Evolutionary conservation across 495 filamentous ascomycete genomes (phyloP), one percentile per base, ranked within the genome.

Genomic region (Aspergillus baeticus): DNA sequence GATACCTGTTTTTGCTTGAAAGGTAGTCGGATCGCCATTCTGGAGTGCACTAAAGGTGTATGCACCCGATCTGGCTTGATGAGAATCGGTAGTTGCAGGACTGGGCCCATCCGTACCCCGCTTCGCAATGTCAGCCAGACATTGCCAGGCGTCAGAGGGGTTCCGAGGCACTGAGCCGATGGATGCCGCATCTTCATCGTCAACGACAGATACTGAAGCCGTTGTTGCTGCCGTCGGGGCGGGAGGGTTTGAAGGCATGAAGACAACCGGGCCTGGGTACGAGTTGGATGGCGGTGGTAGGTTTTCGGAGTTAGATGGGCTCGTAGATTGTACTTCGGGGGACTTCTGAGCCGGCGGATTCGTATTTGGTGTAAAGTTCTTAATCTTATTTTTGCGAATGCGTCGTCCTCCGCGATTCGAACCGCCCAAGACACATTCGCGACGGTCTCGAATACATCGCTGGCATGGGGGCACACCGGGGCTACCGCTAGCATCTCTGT

Each of bases 331-430:
- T 21, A 57, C n/a, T 13, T 63, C 63, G 0, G 68, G 66, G 22
- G 67, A 59, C 18, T 66, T 72, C 52, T 43, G 68, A 6, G 57
- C 67, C 26, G 66, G 68, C 10, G 48, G 23, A 39, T 57, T 66
- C 10, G 42, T 55, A 22, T 65, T 59, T 17, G 73, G 66, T 0
- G 70, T 76, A 42, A 72, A 68, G 39, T 73, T 70, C 39, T 72
- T 72, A 29, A 74, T 73, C 51, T 79, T 77, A 45, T 75, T 77
- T 59, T 77, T 79, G 33, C 81, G 78, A 55, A 84, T 81, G 46
- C 84, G 78, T 37, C 82, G 77, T 15, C 84, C 84, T 31, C 84
- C 84, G 20, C 84, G 77, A 64, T 86, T 85, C 15, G 80, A 83
- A 44, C 79, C 76, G 33, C 84, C 83, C 5, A 87, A 71, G 7